phyloP scores from a whole-genome alignment of 306 rosid genomes.

The Cucurbita maxima region DNA sequence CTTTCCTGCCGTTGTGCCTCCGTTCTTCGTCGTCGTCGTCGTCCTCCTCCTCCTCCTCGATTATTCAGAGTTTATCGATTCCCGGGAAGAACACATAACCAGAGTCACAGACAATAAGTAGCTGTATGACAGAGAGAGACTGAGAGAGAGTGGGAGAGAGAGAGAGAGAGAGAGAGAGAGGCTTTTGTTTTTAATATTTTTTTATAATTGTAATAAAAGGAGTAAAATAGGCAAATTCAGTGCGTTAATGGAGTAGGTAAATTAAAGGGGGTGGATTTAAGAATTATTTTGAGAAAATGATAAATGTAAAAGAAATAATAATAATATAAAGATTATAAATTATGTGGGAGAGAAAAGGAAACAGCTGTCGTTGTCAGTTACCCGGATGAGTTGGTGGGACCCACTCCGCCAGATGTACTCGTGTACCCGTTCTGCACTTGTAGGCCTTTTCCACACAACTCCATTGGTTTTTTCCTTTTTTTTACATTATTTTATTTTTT shows the following conservation, averaged over 20 bases:
- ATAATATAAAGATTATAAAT: too few species aligned
- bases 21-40: not conserved
- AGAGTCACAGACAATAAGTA: constrained; percentile 4
- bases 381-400: not conserved
- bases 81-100: constrained; percentile 6
- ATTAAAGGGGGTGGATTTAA: not conserved
- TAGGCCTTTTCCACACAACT: not conserved
- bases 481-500: too few species aligned
- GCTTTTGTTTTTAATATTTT: too few species aligned
- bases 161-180: too few species aligned
- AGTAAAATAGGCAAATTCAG: not conserved
- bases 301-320: not conserved
- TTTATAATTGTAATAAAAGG: too few species aligned
- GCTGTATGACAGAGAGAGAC: constrained; percentile 8
- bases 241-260: not conserved
- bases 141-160: not conserved
- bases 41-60: constrained; percentile 3
- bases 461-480: not conserved
- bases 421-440: constrained; percentile 9
- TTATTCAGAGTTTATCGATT: not conserved
- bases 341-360: not conserved
- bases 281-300: not conserved
- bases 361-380: constrained; percentile 7
- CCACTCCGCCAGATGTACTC: constrained; percentile 6
- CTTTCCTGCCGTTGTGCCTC: not conserved